Percentiles rank a stretch among this genome's conserved stretches.
These are phyloP conservation scores for Gossypium bickii DNA, from an alignment of 345 rosid species.

Conservation along the genomic window DNA sequence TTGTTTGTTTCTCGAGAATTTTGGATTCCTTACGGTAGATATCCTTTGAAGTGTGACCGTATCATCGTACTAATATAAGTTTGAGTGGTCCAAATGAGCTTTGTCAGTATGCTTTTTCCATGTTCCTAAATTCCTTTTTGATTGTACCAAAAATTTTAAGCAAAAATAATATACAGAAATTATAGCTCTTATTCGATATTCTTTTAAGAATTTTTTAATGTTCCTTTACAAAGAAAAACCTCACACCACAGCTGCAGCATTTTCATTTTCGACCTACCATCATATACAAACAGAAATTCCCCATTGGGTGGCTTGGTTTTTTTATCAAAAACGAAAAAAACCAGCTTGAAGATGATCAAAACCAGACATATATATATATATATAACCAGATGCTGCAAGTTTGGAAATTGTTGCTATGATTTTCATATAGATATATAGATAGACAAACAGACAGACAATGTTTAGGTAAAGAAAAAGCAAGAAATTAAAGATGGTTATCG, in stretches of 20 bases:
- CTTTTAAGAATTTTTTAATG: neutral
- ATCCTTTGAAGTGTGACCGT: neutral
- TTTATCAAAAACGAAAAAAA: conserved; percentile 22
- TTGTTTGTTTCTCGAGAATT: neutral
- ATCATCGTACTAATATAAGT: neutral
- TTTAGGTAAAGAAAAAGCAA: neutral
- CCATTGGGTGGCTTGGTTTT: conserved; percentile 12
- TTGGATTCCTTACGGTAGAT: neutral
- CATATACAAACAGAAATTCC: neutral
- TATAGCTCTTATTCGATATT: neutral
- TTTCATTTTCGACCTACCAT: neutral
- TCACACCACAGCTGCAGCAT: neutral
- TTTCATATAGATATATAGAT: neutral
- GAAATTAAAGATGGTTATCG: conserved; percentile 12
- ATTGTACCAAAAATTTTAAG: neutral
- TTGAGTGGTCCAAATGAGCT: neutral
- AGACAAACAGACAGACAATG: neutral
- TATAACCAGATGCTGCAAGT: neutral
- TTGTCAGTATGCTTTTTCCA: no score
- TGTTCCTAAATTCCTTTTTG: neutral
- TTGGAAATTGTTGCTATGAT: neutral
- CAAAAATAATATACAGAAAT: no score
- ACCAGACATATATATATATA: neutral
- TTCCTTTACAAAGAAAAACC: neutral
- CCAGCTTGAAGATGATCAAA: neutral